phyloP scores from a whole-genome alignment of 2,329 filamentous ascomycete genomes.

The Epichloe scottii region DNA sequence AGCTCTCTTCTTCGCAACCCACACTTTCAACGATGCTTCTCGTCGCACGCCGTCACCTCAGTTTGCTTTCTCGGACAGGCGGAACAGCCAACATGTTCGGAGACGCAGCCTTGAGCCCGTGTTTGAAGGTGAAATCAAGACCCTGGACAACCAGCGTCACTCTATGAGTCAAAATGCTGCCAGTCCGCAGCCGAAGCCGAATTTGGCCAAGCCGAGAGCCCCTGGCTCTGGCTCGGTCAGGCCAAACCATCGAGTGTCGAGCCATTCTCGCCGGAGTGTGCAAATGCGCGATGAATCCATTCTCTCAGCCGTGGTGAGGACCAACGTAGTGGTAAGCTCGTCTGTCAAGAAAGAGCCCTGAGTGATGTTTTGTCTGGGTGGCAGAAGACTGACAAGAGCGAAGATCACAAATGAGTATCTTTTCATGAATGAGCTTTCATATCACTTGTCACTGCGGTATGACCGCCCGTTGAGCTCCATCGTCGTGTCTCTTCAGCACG shows the following conservation, averaged over 20 bases:
- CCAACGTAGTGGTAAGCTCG: conserved; percentile 18
- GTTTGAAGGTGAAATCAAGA: conserved; percentile 1
- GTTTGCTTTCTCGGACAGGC: conserved; percentile 1
- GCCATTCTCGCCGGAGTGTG: neutral
- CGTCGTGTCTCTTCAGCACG: conserved; percentile 64
- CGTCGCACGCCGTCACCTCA: conserved; percentile 4
- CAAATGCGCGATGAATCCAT: neutral
- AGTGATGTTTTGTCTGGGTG: neutral
- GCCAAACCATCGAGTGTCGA: neutral
- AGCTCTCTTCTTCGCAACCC: neutral
- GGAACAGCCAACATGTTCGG: conserved; percentile 1
- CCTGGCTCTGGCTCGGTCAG: neutral
- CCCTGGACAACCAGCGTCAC: neutral
- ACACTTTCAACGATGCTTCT: neutral
- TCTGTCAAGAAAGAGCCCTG: too few species aligned
- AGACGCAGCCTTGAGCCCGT: conserved; percentile 5
- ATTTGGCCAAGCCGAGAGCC: conserved; percentile 5
- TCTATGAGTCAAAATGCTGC: neutral
- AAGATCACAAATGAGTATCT: conserved; percentile 65
- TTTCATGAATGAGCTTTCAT: conserved; percentile 61
- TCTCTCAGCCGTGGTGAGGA: conserved; percentile 14
- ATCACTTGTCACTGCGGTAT: conserved; percentile 62
- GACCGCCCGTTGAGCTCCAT: conserved; percentile 62
- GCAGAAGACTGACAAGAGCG: neutral
- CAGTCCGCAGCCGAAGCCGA: neutral